These are phyloP conservation scores for Anisogramma anomala DNA, from an alignment of 2,329 filamentous ascomycete genomes.

Conservation along the genomic window DNA sequence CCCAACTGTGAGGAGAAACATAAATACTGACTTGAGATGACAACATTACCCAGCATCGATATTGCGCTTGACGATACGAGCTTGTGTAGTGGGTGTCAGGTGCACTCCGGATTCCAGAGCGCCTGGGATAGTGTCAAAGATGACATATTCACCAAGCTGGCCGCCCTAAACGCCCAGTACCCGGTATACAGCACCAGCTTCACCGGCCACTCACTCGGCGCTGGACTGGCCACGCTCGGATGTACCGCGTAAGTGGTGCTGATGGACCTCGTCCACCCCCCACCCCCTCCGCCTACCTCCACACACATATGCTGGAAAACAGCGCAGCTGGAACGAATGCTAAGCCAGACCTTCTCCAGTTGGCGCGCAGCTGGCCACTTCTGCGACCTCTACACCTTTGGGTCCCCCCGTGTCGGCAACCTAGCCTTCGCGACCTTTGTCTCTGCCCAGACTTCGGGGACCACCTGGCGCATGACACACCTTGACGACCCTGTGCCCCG, in stretches of 20 bases:
- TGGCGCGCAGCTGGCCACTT: no score
- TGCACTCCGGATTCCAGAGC: slow-evolving; percentile 20
- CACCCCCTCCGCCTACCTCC: no score
- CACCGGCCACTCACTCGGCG: slow-evolving; percentile 22
- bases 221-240: slow-evolving; percentile 20
- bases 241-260: slow-evolving; percentile 17
- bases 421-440: slow-evolving; percentile 20
- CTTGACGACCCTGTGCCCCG: slow-evolving; percentile 14
- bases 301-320: no score
- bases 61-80: slow-evolving; percentile 27
- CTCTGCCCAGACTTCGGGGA: slow-evolving; percentile 12
- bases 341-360: no score
- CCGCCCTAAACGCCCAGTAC: slow-evolving; percentile 10
- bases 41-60: slow-evolving; percentile 22
- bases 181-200: slow-evolving; percentile 19
- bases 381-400: slow-evolving; percentile 21
- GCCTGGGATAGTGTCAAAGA: slow-evolving; percentile 15
- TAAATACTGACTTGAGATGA: no score
- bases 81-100: slow-evolving; percentile 21
- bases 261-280: no score
- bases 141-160: slow-evolving; percentile 15
- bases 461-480: slow-evolving; percentile 12
- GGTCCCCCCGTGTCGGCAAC: slow-evolving; percentile 22
- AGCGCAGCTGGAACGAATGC: no score
- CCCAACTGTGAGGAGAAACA: no score